phyloP scores from a whole-genome alignment of 495 filamentous ascomycete genomes.

The Trichodelitschia bisporula region DNA sequence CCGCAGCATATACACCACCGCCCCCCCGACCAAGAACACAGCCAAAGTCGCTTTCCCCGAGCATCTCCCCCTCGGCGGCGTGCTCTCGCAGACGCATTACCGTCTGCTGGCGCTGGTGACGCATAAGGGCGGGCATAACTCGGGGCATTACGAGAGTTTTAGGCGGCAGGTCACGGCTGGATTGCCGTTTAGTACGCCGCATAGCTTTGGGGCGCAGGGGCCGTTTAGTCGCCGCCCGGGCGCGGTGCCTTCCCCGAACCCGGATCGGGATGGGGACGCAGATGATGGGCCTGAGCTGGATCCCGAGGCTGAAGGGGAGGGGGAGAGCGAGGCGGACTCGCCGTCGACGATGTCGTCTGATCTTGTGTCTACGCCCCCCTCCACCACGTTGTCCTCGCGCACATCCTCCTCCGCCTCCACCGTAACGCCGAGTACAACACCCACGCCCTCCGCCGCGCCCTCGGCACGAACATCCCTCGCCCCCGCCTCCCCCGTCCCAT shows the following conservation, averaged over 20 bases:
- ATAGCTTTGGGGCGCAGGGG: slow-evolving; percentile 43
- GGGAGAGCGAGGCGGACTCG: slow-evolving; percentile 1
- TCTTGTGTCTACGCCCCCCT: neutral
- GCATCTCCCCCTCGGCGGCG: slow-evolving; percentile 49
- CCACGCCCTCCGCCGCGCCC: slow-evolving; percentile 15
- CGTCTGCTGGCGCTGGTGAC: slow-evolving; percentile 71
- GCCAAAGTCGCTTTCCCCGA: slow-evolving; percentile 88
- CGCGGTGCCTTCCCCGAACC: slow-evolving; percentile 4
- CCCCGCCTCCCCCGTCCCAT: slow-evolving; percentile 1
- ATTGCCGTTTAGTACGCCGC: slow-evolving; percentile 53
- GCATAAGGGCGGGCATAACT: slow-evolving; percentile 88
- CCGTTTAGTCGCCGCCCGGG: slow-evolving; percentile 30
- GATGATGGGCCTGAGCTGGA: no score
- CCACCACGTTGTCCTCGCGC: slow-evolving; percentile 1
- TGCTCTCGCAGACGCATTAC: slow-evolving; percentile 56
- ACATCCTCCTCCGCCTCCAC: slow-evolving; percentile 10
- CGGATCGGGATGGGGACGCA: no score
- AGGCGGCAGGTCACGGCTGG: slow-evolving; percentile 44
- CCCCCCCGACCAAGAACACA: slow-evolving; percentile 67
- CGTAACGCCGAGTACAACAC: slow-evolving; percentile 18
- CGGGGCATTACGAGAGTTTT: slow-evolving; percentile 94
- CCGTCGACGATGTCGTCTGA: neutral
- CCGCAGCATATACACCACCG: slow-evolving; percentile 56
- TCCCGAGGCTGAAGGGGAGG: no score
- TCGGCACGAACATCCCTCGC: neutral